phyloP scores from a whole-genome alignment of 1,284 basidiomycete species.

The Rhodotorula mucilaginosa region DNA sequence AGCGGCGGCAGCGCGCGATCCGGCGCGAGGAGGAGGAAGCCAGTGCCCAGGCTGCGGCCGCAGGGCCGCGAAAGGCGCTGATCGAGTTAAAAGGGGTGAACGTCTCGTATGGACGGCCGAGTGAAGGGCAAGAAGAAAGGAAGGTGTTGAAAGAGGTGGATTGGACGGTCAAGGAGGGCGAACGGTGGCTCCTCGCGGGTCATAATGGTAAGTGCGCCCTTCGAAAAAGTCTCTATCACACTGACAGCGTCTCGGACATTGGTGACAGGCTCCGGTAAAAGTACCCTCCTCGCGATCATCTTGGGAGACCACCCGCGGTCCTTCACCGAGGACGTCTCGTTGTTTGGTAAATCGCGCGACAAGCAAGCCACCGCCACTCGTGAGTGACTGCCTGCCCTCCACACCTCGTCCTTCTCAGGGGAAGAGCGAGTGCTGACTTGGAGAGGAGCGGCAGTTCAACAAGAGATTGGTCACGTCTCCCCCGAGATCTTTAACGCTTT shows the following conservation, averaged over 20 bases:
- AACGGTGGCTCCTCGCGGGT: conserved; percentile 83
- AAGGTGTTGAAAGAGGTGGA: conserved; percentile 70
- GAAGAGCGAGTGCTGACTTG: neutral
- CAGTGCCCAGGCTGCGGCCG: conserved; percentile 23
- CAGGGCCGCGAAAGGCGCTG: conserved; percentile 45
- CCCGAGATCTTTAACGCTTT: conserved; percentile 91
- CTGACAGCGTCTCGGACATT: neutral
- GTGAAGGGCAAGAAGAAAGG: conserved; percentile 38
- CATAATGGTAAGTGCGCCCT: conserved; percentile 63
- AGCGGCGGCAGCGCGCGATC: conserved; percentile 19
- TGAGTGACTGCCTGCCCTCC: neutral
- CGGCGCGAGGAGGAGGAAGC: conserved; percentile 21
- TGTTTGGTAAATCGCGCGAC: conserved; percentile 42
- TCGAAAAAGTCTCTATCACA: too few species aligned
- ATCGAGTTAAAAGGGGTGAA: conserved; percentile 65
- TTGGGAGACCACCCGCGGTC: conserved; percentile 95
- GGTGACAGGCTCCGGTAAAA: conserved; percentile 79
- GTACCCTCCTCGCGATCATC: conserved; percentile 85
- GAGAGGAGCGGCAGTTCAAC: conserved; percentile 45
- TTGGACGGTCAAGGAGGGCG: conserved; percentile 75
- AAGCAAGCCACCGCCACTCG: conserved; percentile 39
- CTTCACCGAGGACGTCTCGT: conserved; percentile 64
- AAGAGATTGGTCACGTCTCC: conserved; percentile 71
- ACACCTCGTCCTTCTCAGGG: too few species aligned
- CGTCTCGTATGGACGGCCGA: conserved; percentile 61